Base-by-base conservation (phyloP, 140 eudicot species). In the Stevia rebaudiana region DNA sequence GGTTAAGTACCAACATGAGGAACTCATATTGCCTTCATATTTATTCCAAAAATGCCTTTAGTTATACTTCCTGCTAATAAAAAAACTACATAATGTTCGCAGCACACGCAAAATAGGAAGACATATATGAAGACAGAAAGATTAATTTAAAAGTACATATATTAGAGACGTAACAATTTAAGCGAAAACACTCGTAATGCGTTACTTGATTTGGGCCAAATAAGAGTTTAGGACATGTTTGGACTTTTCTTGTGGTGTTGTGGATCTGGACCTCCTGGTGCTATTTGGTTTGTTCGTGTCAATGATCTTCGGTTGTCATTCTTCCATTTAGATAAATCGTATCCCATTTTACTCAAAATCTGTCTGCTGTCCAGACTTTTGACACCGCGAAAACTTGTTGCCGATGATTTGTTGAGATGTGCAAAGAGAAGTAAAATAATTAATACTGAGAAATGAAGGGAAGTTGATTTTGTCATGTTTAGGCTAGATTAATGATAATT, bases 261-360 rank as follows among this genome's bases (percentile, higher is more conserved):
- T 54, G 82, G 82, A 58, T 86, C 87, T 16, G 90, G 90, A 21
- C 95, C 95, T 44, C 71, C 83, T 4, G 95, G 95, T 22, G 67
- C 77, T 30, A 44, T 48, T 51, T 82, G 79, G 52, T 83, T 75
- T 13, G 48, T 79, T 31, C 50, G 79, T 2, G 63, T 44, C 80
- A 83, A 61, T 59, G 37, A 55, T 75, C 87, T 74, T 67, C 81
- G 67, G 48, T 68, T 22, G 24, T 66, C 82, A 17, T 62, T 25
- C 66, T 63, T 76, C 60, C 57, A 48, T 79, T 61, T 71, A 19
- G 76, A 49, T 16, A 79, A 67, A 61, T 83, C 83, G 23, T 72
- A 60, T n/a, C 75, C 80, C 28, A 86, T 63, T 71, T 78, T 67
- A 21, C 28, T 78, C 41, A 86, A 74, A 54, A 86, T 53, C 56